Evolutionary conservation across 2,329 filamentous ascomycete genomes (phyloP), one percentile per base, ranked within the genome.

Genomic region (Cordyceps cateniannulata): DNA sequence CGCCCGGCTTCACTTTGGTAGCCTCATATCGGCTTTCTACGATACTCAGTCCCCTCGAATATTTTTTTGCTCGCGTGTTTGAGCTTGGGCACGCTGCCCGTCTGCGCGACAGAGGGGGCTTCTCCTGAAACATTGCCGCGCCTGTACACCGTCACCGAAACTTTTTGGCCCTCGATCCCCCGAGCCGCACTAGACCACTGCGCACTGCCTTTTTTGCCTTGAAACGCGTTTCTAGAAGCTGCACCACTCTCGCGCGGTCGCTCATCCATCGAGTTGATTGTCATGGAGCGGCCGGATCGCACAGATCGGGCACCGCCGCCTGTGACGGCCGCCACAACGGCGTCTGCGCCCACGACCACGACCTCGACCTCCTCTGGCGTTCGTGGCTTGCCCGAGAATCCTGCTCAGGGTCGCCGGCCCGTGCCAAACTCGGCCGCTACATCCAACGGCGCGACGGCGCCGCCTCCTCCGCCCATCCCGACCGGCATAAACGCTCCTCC

Each of bases 401-500:
- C 73, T 61, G 70, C 70, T 59, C 71, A 72, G 38, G 72, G 70
- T 63, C 75, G 75, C 64, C 75, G 73, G 54, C 72, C 71, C 42
- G 70, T 75, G 20, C 73, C 71, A 61, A 75, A 72, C 65, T 74
- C 73, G 63, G 65, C 72, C 61, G 67, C 75, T 60, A 68, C 73
- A 64, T 71, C 75, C 57, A 78, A 78, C 64, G 74, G 75, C 53
- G 77, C 71, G 63, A 71, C 71, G 61, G 74, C 71, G 27, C 76
- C 72, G 5, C 77, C 75, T 44, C 75, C 76, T 42, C 77, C 76
- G 20, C 79, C 81, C 27, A 78, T 81, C 55, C 77, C 79, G 40
- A 75, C 68, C 52, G 66, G 81, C 59, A 78, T 81, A 69, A 75
- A 79, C 73, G 73, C 77, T 60, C 70, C 78, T 44, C 77, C 77